These are phyloP conservation scores for Backusella circina DNA, from an alignment of 192 early-diverging fungal species.

Conservation along the genomic window DNA sequence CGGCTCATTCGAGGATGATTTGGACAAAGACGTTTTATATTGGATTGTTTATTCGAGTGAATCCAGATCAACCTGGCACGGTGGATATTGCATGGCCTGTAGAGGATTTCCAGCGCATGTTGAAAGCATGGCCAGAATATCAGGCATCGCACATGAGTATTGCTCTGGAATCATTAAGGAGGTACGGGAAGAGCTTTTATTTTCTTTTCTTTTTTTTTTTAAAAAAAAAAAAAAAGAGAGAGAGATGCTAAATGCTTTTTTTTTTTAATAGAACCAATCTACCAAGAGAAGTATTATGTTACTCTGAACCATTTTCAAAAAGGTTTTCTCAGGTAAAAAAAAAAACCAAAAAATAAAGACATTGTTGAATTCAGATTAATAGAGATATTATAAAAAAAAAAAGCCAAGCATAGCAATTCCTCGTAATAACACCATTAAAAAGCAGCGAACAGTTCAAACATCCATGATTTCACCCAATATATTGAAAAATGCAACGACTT, in stretches of 20 bases:
- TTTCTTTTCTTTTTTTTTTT: no score
- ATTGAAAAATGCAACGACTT: not conserved
- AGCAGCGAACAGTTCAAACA: not conserved
- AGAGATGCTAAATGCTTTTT: not conserved
- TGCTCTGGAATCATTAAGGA: not conserved
- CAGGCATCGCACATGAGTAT: not conserved
- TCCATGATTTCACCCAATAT: not conserved
- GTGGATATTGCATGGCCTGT: slow-evolving; percentile 1
- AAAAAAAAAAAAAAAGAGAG: no score
- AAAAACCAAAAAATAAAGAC: not conserved
- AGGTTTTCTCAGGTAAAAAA: not conserved
- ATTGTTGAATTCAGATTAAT: not conserved
- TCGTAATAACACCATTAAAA: not conserved
- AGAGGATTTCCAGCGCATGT: not conserved
- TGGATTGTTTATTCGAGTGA: slow-evolving; percentile 12
- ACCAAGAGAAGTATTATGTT: not conserved
- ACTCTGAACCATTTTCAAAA: not conserved
- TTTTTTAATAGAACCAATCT: not conserved
- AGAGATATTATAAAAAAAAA: not conserved
- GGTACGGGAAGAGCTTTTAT: no score
- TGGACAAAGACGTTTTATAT: slow-evolving; percentile 23
- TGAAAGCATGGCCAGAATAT: not conserved
- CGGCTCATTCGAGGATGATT: not conserved
- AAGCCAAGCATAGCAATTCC: not conserved
- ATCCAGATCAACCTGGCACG: not conserved